Percentiles rank a stretch among this genome's conserved stretches.
These are phyloP conservation scores for Nemania sp. DNA, from an alignment of 2,329 filamentous ascomycete genomes.

Conservation along the genomic window DNA sequence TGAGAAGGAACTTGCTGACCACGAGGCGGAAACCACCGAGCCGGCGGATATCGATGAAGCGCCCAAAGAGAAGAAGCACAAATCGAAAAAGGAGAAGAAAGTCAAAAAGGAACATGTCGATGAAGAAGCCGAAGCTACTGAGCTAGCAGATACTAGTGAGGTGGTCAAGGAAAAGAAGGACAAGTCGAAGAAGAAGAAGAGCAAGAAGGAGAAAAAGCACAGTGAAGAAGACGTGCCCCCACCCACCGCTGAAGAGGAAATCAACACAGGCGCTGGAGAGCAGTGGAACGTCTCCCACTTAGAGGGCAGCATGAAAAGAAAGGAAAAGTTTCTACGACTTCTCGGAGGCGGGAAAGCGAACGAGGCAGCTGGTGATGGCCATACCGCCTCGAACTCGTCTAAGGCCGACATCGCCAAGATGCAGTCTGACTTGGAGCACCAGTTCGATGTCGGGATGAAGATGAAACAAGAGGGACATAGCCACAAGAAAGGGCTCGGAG, in stretches of 20 bases:
- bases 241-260: slow-evolving; percentile 30
- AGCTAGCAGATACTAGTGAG: slow-evolving; percentile 5
- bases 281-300: slow-evolving; percentile 58
- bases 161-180: slow-evolving; percentile 11
- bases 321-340: slow-evolving; percentile 60
- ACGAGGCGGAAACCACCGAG: slow-evolving; percentile 26
- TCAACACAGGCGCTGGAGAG: slow-evolving; percentile 40
- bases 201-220: slow-evolving; percentile 33
- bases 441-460: slow-evolving; percentile 60
- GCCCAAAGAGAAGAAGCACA: slow-evolving; percentile 18
- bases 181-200: slow-evolving; percentile 32
- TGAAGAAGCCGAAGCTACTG: slow-evolving; percentile 5
- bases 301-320: slow-evolving; percentile 53
- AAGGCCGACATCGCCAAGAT: slow-evolving; percentile 35
- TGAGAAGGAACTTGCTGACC: too few relatives aligned
- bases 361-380: slow-evolving; percentile 22
- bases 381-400: slow-evolving; percentile 23
- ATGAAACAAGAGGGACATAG: slow-evolving; percentile 57
- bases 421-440: slow-evolving; percentile 58
- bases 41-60: too few relatives aligned
- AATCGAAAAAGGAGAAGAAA: slow-evolving; percentile 23
- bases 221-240: slow-evolving; percentile 28
- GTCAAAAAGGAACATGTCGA: slow-evolving; percentile 3
- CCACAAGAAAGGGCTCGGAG: slow-evolving; percentile 57
- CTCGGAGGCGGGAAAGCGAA: slow-evolving; percentile 55